Evolutionary conservation across 257 asterid species (phyloP).

Genomic region (Scutellaria baicalensis): DNA sequence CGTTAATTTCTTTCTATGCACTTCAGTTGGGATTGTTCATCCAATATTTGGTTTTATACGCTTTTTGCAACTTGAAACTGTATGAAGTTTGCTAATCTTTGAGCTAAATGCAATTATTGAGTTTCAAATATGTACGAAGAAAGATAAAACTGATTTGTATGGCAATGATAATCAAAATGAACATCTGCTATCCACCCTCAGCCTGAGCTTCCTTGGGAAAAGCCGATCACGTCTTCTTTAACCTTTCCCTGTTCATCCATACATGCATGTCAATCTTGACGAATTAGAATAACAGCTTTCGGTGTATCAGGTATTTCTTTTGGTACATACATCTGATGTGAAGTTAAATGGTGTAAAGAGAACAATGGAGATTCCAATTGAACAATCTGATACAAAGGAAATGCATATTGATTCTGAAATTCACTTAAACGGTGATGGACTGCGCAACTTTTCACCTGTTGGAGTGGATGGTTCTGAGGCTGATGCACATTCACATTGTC

Average conservation of each 20-base stretch:
- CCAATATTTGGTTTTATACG: neutral
- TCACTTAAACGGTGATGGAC: conserved; percentile 21
- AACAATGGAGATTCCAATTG: conserved; percentile 27
- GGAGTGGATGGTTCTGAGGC: conserved; percentile 35
- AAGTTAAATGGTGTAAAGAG: conserved; percentile 38
- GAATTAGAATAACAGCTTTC: conserved; percentile 5
- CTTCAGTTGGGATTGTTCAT: neutral
- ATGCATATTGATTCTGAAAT: conserved; percentile 24
- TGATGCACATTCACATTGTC: conserved; percentile 20
- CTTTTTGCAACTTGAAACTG: neutral
- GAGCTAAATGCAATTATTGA: conserved; percentile 1
- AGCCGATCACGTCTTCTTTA: neutral
- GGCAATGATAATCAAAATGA: neutral
- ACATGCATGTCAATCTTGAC: conserved; percentile 10
- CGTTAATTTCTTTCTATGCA: conserved; percentile 1
- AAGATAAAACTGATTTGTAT: neutral
- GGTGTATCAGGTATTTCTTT: conserved; percentile 63
- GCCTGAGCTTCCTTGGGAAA: neutral
- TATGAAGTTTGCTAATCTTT: neutral
- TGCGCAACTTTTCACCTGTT: conserved; percentile 34
- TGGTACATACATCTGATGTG: conserved; percentile 61
- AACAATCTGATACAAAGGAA: conserved; percentile 38
- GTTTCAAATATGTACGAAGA: neutral
- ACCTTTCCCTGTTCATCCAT: neutral
- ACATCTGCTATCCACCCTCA: neutral